phyloP scores from a whole-genome alignment of 306 rosid species.

The Mimosa pudica region DNA sequence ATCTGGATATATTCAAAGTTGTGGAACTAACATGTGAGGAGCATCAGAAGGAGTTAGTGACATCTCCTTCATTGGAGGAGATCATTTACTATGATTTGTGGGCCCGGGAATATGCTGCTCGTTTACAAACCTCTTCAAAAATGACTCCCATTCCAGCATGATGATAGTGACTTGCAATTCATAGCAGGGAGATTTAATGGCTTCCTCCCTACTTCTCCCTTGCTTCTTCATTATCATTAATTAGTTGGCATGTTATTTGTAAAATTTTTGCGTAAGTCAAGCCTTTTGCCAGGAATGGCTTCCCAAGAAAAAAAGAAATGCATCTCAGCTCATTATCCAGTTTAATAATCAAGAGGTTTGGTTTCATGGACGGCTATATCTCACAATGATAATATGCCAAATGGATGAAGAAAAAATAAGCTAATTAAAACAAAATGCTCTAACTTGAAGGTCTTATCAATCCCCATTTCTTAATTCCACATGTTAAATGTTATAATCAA shows the following conservation, averaged over 20 bases:
- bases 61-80: constrained; percentile 89
- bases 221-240: constrained; percentile 12
- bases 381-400: background rate
- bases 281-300: background rate
- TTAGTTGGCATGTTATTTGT: constrained; percentile 27
- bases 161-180: constrained; percentile 37
- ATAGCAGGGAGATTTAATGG: constrained; percentile 10
- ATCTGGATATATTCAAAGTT: constrained; percentile 90
- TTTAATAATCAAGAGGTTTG: constrained; percentile 17
- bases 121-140: constrained; percentile 49
- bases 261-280: constrained; percentile 14
- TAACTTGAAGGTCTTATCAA: background rate
- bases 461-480: background rate
- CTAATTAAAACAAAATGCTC: background rate
- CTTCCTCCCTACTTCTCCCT: constrained; percentile 27
- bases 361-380: constrained; percentile 11
- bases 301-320: background rate
- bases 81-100: constrained; percentile 83
- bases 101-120: constrained; percentile 85
- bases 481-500: background rate
- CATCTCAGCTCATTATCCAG: constrained; percentile 27
- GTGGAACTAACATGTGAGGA: constrained; percentile 90
- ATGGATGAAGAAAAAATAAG: background rate
- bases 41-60: constrained; percentile 65
- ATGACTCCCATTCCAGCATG: constrained; percentile 65